phyloP scores from a whole-genome alignment of 306 rosid genomes.

The Spatholobus suberectus region DNA sequence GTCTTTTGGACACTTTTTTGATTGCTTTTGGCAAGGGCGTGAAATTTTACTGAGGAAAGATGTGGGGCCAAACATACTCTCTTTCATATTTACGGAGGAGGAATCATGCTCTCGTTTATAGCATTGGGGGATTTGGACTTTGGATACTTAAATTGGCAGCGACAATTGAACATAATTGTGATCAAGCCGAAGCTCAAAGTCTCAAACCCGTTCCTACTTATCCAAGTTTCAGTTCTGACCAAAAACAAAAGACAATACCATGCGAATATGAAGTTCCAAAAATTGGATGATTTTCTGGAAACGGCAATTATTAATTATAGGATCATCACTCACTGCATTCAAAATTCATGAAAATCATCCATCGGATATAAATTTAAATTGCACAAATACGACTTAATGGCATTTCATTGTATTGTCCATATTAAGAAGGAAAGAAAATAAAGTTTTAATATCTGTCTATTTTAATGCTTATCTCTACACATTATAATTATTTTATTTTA shows the following conservation, averaged over 20 bases:
- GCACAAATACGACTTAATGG: not conserved
- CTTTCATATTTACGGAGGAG: conserved; percentile 30
- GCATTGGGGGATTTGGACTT: conserved; percentile 40
- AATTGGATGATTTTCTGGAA: conserved; percentile 18
- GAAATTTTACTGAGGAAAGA: conserved; percentile 57
- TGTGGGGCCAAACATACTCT: conserved; percentile 49
- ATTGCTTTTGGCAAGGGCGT: conserved; percentile 76
- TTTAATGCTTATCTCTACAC: not conserved
- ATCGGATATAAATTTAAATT: not conserved
- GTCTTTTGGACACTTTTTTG: conserved; percentile 51
- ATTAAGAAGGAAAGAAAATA: not conserved
- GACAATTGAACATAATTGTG: not conserved
- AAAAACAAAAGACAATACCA: not conserved
- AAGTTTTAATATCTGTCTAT: not conserved
- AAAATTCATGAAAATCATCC: not conserved
- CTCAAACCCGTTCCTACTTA: conserved; percentile 21
- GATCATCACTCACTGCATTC: conserved; percentile 27
- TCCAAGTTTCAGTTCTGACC: conserved; percentile 2
- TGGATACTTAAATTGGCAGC: conserved; percentile 40
- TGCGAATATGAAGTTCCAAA: conserved; percentile 24
- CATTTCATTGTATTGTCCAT: not conserved
- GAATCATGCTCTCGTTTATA: conserved; percentile 24
- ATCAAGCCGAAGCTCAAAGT: not conserved
- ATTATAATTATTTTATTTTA: not conserved
- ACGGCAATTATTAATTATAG: not conserved